Percentiles rank a stretch among this genome's conserved stretches.
phyloP scores from a whole-genome alignment of 768 basidiomycete genomes.

The Pholiota microspora region DNA sequence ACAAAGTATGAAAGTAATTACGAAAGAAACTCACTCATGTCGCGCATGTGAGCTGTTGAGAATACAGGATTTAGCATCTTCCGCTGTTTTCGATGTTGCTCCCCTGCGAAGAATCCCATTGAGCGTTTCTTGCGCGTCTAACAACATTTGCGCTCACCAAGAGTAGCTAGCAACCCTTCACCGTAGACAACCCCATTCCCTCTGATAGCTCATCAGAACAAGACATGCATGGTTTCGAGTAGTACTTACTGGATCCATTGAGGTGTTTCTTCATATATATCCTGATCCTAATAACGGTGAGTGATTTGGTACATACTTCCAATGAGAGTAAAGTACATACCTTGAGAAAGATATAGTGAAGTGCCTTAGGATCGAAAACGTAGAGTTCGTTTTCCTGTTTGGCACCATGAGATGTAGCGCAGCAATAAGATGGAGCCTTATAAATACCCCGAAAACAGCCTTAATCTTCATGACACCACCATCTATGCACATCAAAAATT shows the following conservation, averaged over 20 bases:
- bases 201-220: neutral
- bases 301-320: neutral
- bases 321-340: slow-evolving; percentile 22
- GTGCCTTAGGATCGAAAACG: slow-evolving; percentile 41
- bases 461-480: slow-evolving; percentile 30
- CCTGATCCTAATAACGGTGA: slow-evolving; percentile 23
- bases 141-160: slow-evolving; percentile 12
- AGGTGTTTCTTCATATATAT: slow-evolving; percentile 25
- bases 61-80: slow-evolving; percentile 40
- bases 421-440: neutral
- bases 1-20: neutral
- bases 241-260: slow-evolving; percentile 21
- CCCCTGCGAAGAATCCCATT: slow-evolving; percentile 25
- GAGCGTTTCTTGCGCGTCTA: neutral
- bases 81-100: slow-evolving; percentile 38
- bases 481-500: slow-evolving; percentile 15
- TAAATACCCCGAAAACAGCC: slow-evolving; percentile 32
- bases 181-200: slow-evolving; percentile 19
- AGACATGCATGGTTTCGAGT: neutral
- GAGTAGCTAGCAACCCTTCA: slow-evolving; percentile 13
- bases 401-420: neutral
- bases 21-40: slow-evolving; percentile 33
- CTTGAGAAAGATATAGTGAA: slow-evolving; percentile 44
- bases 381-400: slow-evolving; percentile 31
- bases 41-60: slow-evolving; percentile 32